phyloP scores from a whole-genome alignment of 495 filamentous ascomycete species.

The Penicillium verhagenii region DNA sequence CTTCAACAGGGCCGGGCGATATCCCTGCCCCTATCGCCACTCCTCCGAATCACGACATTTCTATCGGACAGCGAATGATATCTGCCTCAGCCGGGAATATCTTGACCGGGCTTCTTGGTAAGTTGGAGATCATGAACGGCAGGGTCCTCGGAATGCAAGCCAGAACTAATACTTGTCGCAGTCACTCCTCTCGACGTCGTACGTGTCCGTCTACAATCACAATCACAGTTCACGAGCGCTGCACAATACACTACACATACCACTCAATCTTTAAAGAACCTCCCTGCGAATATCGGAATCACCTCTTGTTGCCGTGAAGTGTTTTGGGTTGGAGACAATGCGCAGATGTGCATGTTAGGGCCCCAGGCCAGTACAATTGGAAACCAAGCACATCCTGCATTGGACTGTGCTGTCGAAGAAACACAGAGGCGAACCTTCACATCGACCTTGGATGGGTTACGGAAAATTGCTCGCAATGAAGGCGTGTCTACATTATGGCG shows the following conservation, averaged over 20 bases:
- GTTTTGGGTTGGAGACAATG: conserved; percentile 89
- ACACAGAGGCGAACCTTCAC: conserved; percentile 78
- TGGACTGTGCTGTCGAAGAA: conserved; percentile 86
- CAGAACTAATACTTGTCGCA: conserved; percentile 34
- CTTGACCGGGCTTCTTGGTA: conserved; percentile 86
- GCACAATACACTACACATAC: conserved; percentile 47
- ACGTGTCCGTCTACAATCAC: conserved; percentile 89
- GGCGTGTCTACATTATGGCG: conserved; percentile 86
- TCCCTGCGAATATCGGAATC: conserved; percentile 78
- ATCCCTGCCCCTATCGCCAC: conserved; percentile 19
- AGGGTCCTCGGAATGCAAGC: conserved; percentile 1
- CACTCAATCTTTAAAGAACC: conserved; percentile 58
- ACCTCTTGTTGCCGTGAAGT: conserved; percentile 96
- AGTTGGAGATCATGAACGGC: conserved; percentile 13
- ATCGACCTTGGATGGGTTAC: conserved; percentile 86
- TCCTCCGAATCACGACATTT: conserved; percentile 52
- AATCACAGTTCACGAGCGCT: conserved; percentile 49
- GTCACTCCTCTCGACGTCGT: conserved; percentile 97
- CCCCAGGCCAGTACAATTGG: conserved; percentile 37
- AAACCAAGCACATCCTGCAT: conserved; percentile 27
- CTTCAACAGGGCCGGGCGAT: conserved; percentile 30
- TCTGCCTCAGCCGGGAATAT: conserved; percentile 89
- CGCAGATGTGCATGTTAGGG: conserved; percentile 74
- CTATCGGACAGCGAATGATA: conserved; percentile 85
- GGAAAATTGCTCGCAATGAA: conserved; percentile 96